A percentile compares a stretch with the other conserved stretches of the same genome.
phyloP scores from a whole-genome alignment of 2,329 filamentous ascomycete genomes.

The Penicillium sumatraense region DNA sequence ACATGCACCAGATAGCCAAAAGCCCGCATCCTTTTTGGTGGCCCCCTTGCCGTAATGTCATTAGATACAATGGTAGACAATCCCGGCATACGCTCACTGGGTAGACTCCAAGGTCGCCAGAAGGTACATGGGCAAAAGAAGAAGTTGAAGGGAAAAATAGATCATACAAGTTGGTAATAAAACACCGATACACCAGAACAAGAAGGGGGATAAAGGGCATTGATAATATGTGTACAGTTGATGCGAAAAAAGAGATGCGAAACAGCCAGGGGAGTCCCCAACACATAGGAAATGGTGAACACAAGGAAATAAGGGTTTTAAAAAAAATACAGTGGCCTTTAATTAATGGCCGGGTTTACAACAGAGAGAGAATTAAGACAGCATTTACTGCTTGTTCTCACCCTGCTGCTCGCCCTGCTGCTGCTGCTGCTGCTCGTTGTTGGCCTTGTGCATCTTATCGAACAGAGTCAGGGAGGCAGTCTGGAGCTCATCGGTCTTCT shows the following conservation, averaged over 20 bases:
- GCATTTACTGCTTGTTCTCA: conserved; percentile 68
- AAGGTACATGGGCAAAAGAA: conserved; percentile 32
- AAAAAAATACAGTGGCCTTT: conserved; percentile 33
- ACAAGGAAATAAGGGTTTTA: conserved; percentile 22
- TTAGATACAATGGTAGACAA: conserved; percentile 46
- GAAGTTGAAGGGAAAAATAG: conserved; percentile 23
- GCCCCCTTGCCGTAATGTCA: conserved; percentile 45
- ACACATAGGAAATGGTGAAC: conserved; percentile 25
- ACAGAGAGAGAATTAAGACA: conserved; percentile 35
- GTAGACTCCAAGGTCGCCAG: conserved; percentile 19
- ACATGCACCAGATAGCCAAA: conserved; percentile 38
- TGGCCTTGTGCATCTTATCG: conserved; percentile 99
- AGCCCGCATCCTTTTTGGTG: conserved; percentile 39
- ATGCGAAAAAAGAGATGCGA: conserved; percentile 36
- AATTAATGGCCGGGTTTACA: conserved; percentile 18
- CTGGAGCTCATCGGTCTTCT: conserved; percentile 98
- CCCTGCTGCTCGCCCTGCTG: conserved; percentile 53
- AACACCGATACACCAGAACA: conserved; percentile 45
- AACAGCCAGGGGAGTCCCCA: conserved; percentile 26
- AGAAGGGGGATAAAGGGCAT: conserved; percentile 29
- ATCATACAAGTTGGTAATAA: conserved; percentile 31
- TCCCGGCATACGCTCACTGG: conserved; percentile 29
- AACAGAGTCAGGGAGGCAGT: conserved; percentile 94
- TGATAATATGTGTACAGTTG: conserved; percentile 45
- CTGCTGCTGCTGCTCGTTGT: conserved; percentile 67